Base-by-base conservation (phyloP, 2,329 filamentous ascomycete genomes). In the Talaromyces sp. region DNA sequence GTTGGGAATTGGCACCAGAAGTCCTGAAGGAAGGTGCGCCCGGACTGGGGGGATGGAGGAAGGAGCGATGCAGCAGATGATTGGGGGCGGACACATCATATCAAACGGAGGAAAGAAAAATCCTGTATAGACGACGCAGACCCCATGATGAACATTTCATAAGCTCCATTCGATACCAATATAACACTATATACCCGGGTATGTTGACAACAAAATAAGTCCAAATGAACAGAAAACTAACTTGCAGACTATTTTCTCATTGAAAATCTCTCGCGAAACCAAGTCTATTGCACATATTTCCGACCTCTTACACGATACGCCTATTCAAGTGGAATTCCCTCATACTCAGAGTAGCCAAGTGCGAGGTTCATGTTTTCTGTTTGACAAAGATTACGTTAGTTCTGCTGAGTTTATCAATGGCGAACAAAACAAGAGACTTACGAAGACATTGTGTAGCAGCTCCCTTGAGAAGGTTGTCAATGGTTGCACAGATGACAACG, bases 401-500 rank as follows among this genome's bases (percentile, higher is more conserved):
- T 28, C 25, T 22, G 6, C 19, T 37, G 3, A 15, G 5, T 39
- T 3, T 17, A 1, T 33, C 64, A 19, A 57, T n/a, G 31, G 7
- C 6, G 37, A 11, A 36, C 31, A 51, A 39, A 31, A 15, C 9
- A 53, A 21, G 57, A 21, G 39, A 87, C 88, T 82, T 82, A 91
- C 88, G 92, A 73, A 96, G 77, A 77, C 91, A 96, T 74, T 96
- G 92, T 10, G 92, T 96, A 6, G 89, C 89, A 56, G 92, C 92
- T 60, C 92, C 92, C 84, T 97, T 97, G 66, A 94, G 81, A 65
- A 97, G 77, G 75, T 97, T 96, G 75, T 97, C 92, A 68, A 97
- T 96, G 2, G 89, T 96, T 17, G 88, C 89, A 70, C 92, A 95
- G 62, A 97, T 84, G n/a, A 97, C 93, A 0, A 95, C 92, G 53